Base-by-base conservation (phyloP, 2,329 filamentous ascomycete genomes). In the Penicillium freii region DNA sequence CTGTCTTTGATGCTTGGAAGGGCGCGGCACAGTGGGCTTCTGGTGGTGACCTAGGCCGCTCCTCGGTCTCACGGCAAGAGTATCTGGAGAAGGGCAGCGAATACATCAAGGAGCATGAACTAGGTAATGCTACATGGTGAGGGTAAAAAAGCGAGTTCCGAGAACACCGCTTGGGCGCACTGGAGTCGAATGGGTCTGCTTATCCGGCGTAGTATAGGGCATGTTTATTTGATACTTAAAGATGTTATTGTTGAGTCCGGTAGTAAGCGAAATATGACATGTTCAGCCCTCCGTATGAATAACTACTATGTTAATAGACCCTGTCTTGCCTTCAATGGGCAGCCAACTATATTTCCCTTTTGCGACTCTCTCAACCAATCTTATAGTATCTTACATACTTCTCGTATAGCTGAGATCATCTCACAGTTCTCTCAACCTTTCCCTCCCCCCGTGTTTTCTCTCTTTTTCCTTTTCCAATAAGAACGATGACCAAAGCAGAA, bases 31-130 rank as follows among this genome's bases (percentile, higher is more conserved):
- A 84, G 60, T 99, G 94, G 93, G 89, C 88, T 39, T 75, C 71
- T 17, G 68, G 73, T 15, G 81, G 81, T 21, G 78, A 81, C 51
- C 87, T 87, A 76, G 85, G 82, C 71, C 75, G 78, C 36, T 85
- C 86, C 5, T 88, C 86, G 60, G 83, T 99, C 42, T 89, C 87
- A 1, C 86, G 84, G 67, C 88, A 88, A 64, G 94, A 97, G 75
- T 99, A 91, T 76, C 74, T 85, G 66, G 94, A 99, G 80, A 97
- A 96, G 80, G 94, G 94, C 1, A 82, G 86, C 23, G 93, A 97
- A 67, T 97, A 97, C 78, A 83, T 97, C 73, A 96, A 96, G 71
- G 73, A 75, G 62, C 73, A 75, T 55, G 72, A 75, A 58, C 61
- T 75, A 34, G 73, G 73, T 25, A 75, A 75, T 55, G 64, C 70